Conservation (phyloP, 495 filamentous ascomycete genomes). For the Choiromyces venosus region DNA sequence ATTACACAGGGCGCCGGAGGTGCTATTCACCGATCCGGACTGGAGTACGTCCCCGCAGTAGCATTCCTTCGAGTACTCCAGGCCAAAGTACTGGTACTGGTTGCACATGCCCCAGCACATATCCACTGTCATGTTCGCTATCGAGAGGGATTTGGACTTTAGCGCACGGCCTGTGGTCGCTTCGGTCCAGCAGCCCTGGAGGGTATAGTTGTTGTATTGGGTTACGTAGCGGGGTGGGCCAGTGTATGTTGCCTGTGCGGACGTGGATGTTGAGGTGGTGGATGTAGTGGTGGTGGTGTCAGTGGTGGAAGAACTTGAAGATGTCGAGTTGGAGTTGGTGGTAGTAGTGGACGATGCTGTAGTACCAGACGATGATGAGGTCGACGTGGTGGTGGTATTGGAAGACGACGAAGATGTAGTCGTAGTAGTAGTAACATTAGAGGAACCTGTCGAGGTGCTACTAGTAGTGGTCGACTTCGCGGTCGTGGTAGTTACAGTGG, state of each 20-base stretch:
- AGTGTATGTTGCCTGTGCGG: conserved; percentile 10
- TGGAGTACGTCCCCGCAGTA: conserved; percentile 43
- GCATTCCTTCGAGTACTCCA: conserved; percentile 45
- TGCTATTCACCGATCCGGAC: conserved; percentile 12
- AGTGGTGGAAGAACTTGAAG: conserved; percentile 27
- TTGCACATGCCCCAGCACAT: conserved; percentile 42
- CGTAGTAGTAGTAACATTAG: neutral
- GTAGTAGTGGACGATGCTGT: neutral
- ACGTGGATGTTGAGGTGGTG: conserved; percentile 24
- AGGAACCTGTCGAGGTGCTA: neutral
- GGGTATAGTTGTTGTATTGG: conserved; percentile 17
- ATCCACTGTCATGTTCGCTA: conserved; percentile 28
- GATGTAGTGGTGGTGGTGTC: conserved; percentile 17
- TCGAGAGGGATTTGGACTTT: conserved; percentile 19
- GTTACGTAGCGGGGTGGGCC: conserved; percentile 11
- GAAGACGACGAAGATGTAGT: neutral
- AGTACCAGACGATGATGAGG: neutral
- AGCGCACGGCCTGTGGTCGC: conserved; percentile 39
- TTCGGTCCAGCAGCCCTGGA: conserved; percentile 42
- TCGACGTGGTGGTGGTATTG: neutral
- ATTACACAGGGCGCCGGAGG: conserved; percentile 2
- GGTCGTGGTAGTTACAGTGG: conserved; percentile 6
- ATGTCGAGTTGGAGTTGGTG: conserved; percentile 11
- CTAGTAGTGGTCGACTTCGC: conserved; percentile 5
- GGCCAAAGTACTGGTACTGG: conserved; percentile 42